phyloP scores from a whole-genome alignment of 2,329 filamentous ascomycete species.

The Aspergillus versicolor region DNA sequence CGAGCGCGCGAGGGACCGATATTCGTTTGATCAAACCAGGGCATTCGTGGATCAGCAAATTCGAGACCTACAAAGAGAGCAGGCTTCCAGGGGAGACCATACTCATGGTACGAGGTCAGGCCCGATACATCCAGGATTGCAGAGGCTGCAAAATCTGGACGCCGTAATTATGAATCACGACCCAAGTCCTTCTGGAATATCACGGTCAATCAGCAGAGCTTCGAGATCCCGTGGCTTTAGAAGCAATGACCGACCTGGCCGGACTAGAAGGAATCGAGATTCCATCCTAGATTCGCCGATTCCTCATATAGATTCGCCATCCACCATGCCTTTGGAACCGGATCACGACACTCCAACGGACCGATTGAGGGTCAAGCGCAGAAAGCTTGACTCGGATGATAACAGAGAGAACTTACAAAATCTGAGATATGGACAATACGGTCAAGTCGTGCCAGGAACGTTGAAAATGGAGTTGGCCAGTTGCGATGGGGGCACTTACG shows the following conservation, averaged over 20 bases:
- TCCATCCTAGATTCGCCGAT: conserved; percentile 27
- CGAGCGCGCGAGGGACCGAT: conserved; percentile 25
- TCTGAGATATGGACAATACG: conserved; percentile 81
- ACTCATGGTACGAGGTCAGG: conserved; percentile 15
- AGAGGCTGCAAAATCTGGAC: conserved; percentile 14
- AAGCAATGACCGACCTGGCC: conserved; percentile 17
- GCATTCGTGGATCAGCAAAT: conserved; percentile 27
- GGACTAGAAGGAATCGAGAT: conserved; percentile 14
- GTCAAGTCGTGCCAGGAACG: conserved; percentile 79
- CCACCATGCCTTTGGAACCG: conserved; percentile 25
- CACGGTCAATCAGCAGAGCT: conserved; percentile 17
- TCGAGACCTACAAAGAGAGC: conserved; percentile 21
- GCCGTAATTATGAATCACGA: conserved; percentile 20
- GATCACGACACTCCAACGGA: conserved; percentile 28
- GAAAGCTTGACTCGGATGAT: conserved; percentile 68
- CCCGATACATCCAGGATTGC: conserved; percentile 11
- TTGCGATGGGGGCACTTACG: conserved; percentile 77
- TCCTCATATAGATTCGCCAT: conserved; percentile 27
- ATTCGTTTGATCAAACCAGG: conserved; percentile 27
- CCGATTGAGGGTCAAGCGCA: conserved; percentile 61
- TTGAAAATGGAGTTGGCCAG: conserved; percentile 84
- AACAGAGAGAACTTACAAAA: conserved; percentile 47
- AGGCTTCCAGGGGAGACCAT: conserved; percentile 12
- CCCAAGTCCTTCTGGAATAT: conserved; percentile 14
- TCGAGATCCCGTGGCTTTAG: conserved; percentile 23